phyloP scores from a whole-genome alignment of 805 yeast species.

The Teunomyces cretensis region DNA sequence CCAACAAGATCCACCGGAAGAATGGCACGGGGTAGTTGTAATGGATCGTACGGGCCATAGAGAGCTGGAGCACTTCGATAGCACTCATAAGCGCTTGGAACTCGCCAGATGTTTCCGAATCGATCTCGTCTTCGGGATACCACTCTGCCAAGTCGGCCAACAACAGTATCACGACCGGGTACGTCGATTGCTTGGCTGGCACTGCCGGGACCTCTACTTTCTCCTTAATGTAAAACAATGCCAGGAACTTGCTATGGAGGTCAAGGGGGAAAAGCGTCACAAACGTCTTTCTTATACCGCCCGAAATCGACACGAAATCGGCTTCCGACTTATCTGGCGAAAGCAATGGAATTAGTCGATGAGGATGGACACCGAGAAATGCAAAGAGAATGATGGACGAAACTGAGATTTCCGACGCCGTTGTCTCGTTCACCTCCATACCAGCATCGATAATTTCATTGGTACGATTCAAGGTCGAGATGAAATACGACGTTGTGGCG shows the following conservation, averaged over 20 bases:
- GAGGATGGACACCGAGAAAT: constrained; percentile 33
- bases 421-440: background rate
- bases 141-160: constrained; percentile 5
- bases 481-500: constrained; percentile 24
- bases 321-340: constrained; percentile 17
- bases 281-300: constrained; percentile 14
- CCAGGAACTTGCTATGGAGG: background rate
- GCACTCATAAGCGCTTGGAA: constrained; percentile 4
- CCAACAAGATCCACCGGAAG: constrained; percentile 24
- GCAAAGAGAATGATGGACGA: constrained; percentile 26
- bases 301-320: constrained; percentile 21
- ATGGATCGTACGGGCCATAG: constrained; percentile 12
- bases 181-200: constrained; percentile 5
- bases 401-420: constrained; percentile 15
- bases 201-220: background rate
- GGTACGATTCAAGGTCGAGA: constrained; percentile 14
- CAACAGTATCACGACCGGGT: constrained; percentile 8
- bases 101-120: background rate
- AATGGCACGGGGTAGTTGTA: constrained; percentile 31
- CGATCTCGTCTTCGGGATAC: background rate
- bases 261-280: background rate
- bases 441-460: constrained; percentile 7
- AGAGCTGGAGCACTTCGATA: constrained; percentile 13
- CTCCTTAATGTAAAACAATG: background rate
- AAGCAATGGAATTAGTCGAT: constrained; percentile 27